A percentile compares a stretch with the other conserved stretches of the same genome.
phyloP scores from a whole-genome alignment of 257 asterid genomes.

The Buddleja alternifolia region DNA sequence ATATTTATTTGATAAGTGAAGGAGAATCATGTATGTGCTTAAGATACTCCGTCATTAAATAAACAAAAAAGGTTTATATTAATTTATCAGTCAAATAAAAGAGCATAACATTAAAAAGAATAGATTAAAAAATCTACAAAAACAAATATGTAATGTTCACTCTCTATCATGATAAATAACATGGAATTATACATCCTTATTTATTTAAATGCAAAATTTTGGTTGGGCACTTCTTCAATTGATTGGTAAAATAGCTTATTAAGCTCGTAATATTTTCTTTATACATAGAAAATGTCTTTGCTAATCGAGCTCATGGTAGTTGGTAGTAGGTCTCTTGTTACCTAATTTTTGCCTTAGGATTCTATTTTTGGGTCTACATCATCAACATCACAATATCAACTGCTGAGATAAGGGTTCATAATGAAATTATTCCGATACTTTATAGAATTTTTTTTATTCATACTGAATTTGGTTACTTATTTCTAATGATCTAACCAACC shows the following conservation, averaged over 20 bases:
- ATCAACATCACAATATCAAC: background rate
- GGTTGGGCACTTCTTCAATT: background rate
- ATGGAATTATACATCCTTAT: background rate
- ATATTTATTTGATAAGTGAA: no score
- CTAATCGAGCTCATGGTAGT: conserved; percentile 7
- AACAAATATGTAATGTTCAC: background rate
- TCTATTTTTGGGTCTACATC: background rate
- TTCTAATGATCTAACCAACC: no score
- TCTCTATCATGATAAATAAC: background rate
- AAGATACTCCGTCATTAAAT: no score
- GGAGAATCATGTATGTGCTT: no score
- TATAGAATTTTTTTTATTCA: background rate
- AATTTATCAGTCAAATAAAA: no score
- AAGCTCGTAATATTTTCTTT: conserved; percentile 12
- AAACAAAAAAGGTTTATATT: no score
- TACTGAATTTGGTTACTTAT: no score
- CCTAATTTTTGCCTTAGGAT: conserved; percentile 5
- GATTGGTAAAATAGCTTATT: no score
- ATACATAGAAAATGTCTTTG: background rate
- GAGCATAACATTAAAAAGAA: no score
- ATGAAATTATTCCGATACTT: background rate
- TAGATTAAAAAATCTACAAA: background rate
- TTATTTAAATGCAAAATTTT: background rate
- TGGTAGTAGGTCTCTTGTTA: conserved; percentile 10
- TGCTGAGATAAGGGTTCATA: background rate